These are phyloP conservation scores for Ustilago xerochloae DNA, from an alignment of 1,284 basidiomycete genomes.

Conservation along the genomic window DNA sequence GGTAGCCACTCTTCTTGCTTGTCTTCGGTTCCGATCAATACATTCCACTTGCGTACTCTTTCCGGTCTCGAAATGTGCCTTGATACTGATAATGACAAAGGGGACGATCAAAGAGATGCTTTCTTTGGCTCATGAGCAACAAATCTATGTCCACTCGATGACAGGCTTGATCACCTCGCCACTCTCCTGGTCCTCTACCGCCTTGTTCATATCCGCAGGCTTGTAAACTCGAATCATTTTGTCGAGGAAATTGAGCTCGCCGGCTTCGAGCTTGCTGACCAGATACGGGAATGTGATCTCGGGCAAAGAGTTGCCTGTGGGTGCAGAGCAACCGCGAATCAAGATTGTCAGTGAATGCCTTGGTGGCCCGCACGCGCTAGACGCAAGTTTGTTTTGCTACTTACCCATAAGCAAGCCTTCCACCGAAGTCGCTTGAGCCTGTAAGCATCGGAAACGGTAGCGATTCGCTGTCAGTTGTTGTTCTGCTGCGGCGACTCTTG, in stretches of 20 bases:
- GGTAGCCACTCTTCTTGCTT: no score
- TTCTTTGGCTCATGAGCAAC: no score
- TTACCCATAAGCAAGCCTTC: slow-evolving; percentile 35
- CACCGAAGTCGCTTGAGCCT: slow-evolving; percentile 22
- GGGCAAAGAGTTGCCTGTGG: slow-evolving; percentile 31
- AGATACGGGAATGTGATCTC: slow-evolving; percentile 30
- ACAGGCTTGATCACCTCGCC: slow-evolving; percentile 47
- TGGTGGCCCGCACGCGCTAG: no score
- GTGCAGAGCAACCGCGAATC: background rate
- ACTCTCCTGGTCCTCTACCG: slow-evolving; percentile 25
- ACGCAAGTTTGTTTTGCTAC: background rate
- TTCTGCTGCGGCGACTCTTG: background rate
- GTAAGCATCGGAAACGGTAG: background rate
- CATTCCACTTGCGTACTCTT: no score
- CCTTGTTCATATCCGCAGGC: slow-evolving; percentile 33
- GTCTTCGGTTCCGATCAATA: no score
- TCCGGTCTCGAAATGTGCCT: no score
- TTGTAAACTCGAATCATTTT: slow-evolving; percentile 36
- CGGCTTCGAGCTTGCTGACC: slow-evolving; percentile 26
- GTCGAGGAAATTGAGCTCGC: slow-evolving; percentile 27
- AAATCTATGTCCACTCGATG: slow-evolving; percentile 26
- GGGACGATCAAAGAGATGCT: no score
- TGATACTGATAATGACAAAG: no score
- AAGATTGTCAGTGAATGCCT: background rate
- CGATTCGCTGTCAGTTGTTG: background rate